Evolutionary conservation across 805 yeast species (phyloP).

Genomic region (Saccharomycopsis selenospora): DNA sequence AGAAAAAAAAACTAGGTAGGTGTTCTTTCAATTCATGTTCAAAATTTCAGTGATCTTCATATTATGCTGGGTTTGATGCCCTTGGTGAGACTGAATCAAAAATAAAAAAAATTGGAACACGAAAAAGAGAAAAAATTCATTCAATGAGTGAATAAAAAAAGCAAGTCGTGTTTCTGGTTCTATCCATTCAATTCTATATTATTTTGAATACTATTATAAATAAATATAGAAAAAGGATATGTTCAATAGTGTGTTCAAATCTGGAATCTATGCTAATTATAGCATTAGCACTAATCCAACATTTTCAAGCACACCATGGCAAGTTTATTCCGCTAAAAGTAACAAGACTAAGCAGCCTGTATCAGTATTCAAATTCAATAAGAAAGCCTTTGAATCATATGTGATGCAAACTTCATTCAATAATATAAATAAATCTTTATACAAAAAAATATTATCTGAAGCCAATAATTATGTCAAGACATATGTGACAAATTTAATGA

Average conservation of each 20-base stretch:
- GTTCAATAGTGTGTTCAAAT: conserved; percentile 21
- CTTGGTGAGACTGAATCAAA: no score
- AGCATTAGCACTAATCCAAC: conserved; percentile 18
- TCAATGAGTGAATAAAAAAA: no score
- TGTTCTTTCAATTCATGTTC: no score
- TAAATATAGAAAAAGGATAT: no score
- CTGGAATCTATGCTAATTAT: conserved; percentile 21
- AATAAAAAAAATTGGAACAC: no score
- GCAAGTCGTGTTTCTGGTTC: no score
- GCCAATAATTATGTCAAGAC: conserved; percentile 61
- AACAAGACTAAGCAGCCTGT: conserved; percentile 19
- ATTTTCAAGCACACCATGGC: conserved; percentile 20
- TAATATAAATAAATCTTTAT: conserved; percentile 13
- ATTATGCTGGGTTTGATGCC: no score
- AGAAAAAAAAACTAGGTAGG: no score
- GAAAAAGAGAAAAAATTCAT: no score
- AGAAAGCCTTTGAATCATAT: conserved; percentile 19
- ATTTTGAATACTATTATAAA: no score
- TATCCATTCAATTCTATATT: no score
- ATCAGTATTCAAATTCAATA: conserved; percentile 19
- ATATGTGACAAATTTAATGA: conserved; percentile 67
- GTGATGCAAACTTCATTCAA: conserved; percentile 17
- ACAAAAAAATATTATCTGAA: conserved; percentile 29
- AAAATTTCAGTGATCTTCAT: no score
- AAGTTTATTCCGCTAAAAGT: conserved; percentile 17